phyloP scores from a whole-genome alignment of 225 moss, liverwort and hornwort species.

The Lunularia cruciata region DNA sequence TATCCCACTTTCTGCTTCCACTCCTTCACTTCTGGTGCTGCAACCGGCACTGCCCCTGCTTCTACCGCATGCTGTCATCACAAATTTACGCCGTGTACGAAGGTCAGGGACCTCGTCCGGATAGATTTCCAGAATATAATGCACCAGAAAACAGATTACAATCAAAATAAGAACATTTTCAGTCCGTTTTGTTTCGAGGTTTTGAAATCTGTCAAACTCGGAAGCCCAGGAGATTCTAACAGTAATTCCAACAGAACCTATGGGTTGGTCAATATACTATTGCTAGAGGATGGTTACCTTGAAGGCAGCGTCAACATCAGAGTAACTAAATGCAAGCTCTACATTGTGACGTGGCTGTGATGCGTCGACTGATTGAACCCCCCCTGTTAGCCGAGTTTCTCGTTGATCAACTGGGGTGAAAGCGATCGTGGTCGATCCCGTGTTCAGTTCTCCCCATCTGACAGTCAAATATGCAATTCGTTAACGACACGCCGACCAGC shows the following conservation, averaged over 20 bases:
- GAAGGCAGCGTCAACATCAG: conserved; percentile 72
- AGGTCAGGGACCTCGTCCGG: no score
- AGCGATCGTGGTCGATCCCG: conserved; percentile 73
- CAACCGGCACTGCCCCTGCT: conserved; percentile 59
- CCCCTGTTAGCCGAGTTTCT: conserved; percentile 63
- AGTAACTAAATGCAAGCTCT: conserved; percentile 57
- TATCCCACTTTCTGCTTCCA: conserved; percentile 82
- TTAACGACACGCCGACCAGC: no score
- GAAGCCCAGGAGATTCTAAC: no score
- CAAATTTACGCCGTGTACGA: no score
- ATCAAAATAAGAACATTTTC: no score
- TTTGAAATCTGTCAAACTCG: no score
- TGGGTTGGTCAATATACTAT: no score
- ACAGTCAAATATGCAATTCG: neutral
- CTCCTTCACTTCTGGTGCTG: conserved; percentile 56
- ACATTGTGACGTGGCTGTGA: conserved; percentile 45
- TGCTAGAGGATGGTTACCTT: conserved; percentile 58
- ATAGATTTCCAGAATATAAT: no score
- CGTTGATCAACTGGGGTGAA: conserved; percentile 72
- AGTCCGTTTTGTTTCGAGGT: no score
- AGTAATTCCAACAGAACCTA: no score
- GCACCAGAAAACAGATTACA: no score
- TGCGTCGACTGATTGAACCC: conserved; percentile 35
- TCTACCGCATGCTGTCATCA: conserved; percentile 59
- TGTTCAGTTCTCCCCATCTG: conserved; percentile 84